Base-by-base conservation (phyloP, 1,284 basidiomycete species). In the Austroboletus niveus region DNA sequence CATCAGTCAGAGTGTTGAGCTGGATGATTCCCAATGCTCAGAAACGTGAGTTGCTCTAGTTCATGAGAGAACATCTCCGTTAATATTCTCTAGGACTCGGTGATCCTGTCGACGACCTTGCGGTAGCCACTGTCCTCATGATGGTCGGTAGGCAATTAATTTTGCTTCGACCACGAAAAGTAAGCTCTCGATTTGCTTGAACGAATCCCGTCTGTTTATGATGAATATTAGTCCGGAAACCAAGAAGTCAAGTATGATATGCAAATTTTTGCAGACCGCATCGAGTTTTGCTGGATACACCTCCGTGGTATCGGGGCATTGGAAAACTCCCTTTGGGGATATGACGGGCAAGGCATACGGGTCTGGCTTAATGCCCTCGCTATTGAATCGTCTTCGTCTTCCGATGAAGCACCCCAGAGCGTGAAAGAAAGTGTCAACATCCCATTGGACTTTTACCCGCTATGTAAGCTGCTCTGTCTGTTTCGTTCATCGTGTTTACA, bases 221-320 rank as follows among this genome's bases (percentile, higher is more conserved):
- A 15, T 46, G 35, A 55, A 54, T 29, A 15, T 42, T 53, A 92
- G 84, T 84, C 90, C 0, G 91, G 83, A 8, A 79, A 86, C 52
- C 88, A 92, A 62, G 94, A 98, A 72, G 92, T 98, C 55, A 92
- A 91, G 57, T 99, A 99, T 69, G 96, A 99, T 69, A 88, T 98
- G 81, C 96, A 98, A 64, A 90, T 99, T 41, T 87, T 99, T 29
- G 93, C 95, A 0, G 93, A 98, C 61, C 84, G 88, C 29, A 93
- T 99, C 56, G 96, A 99, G 65, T 94, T 95, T 65, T 99, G 95
- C 71, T 99, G 96, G 96, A 98, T 96, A 41, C 95, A 98, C 73
- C 74, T 98, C 47, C 85, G 89, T 42, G 95, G 94, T 1, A 93
- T 98, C 34, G 91, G 89, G 3, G 86, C 92, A 2, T 75, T 99